These are phyloP conservation scores for Calonectria hawksworthii DNA, from an alignment of 2,329 filamentous ascomycete genomes.

Conservation along the genomic window DNA sequence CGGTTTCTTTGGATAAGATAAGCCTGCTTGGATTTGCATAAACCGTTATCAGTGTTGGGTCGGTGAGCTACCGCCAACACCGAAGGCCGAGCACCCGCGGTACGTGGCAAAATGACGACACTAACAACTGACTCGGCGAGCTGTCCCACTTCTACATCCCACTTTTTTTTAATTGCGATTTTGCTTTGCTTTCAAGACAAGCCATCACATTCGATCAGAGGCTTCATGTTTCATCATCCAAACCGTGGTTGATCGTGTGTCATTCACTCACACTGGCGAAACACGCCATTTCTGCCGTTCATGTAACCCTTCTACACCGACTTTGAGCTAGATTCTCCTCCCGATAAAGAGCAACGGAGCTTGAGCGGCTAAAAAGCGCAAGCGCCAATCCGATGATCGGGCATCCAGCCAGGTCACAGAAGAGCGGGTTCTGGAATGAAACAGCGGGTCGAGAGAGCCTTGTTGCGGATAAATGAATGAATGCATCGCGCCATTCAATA, in stretches of 20 bases:
- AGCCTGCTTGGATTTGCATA: background rate
- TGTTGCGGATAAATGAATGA: conserved; percentile 5
- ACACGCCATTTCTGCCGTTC: background rate
- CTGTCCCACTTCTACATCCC: conserved; percentile 1
- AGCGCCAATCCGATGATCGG: background rate
- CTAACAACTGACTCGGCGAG: background rate
- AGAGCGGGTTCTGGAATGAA: background rate
- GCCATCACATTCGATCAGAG: background rate
- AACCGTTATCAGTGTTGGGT: background rate
- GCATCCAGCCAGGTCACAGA: background rate
- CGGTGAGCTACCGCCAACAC: background rate
- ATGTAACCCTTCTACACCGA: background rate
- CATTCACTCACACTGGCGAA: too few relatives aligned
- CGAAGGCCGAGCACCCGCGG: background rate
- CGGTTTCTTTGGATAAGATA: background rate
- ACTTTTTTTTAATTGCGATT: conserved; percentile 9
- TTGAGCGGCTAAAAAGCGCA: background rate
- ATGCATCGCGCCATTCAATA: conserved; percentile 4
- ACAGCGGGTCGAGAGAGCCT: background rate
- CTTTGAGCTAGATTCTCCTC: background rate
- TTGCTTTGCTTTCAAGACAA: background rate
- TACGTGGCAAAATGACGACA: conserved; percentile 9
- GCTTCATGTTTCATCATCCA: background rate
- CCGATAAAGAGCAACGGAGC: background rate
- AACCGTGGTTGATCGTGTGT: background rate